Evolutionary conservation across 352 stramenopile species (phyloP).

Genomic region (Aphanomyces cochlioides): DNA sequence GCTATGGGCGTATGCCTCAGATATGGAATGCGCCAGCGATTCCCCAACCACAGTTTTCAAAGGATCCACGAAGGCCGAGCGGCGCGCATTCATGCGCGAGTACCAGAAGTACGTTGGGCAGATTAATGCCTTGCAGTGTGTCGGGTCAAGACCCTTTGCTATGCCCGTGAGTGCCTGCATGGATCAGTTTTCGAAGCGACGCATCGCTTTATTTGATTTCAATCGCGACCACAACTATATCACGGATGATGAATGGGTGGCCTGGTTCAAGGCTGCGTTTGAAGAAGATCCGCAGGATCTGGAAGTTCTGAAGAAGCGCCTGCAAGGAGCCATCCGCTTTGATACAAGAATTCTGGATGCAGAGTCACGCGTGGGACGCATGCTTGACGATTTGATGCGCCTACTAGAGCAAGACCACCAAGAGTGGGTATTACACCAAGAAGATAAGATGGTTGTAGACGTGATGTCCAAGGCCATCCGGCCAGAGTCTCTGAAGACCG

Average conservation of each 20-base stretch:
- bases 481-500: constrained; percentile 11
- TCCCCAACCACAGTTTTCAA: too few species aligned
- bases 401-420: constrained; percentile 17
- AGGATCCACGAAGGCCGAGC: too few species aligned
- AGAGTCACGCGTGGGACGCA: constrained; percentile 17
- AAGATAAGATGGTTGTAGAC: constrained; percentile 14
- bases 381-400: constrained; percentile 25
- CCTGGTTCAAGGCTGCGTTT: constrained; percentile 24
- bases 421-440: constrained; percentile 27
- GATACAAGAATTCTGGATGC: constrained; percentile 22
- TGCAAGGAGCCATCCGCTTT: constrained; percentile 5
- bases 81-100: too few species aligned
- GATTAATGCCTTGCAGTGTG: constrained; percentile 18
- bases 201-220: constrained; percentile 23
- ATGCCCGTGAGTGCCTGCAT: constrained; percentile 25
- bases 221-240: constrained; percentile 6
- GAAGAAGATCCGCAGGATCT: constrained; percentile 16
- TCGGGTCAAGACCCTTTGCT: constrained; percentile 1
- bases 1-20: too few species aligned
- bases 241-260: constrained; percentile 26
- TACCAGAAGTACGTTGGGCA: constrained; percentile 13
- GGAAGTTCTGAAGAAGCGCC: constrained; percentile 14
- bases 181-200: constrained; percentile 22
- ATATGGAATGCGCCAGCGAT: too few species aligned
- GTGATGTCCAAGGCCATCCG: constrained; percentile 24